Evolutionary conservation across 2,329 filamentous ascomycete species (phyloP), one percentile per base, ranked within the genome.

Genomic region (Aspergillus glaucus): DNA sequence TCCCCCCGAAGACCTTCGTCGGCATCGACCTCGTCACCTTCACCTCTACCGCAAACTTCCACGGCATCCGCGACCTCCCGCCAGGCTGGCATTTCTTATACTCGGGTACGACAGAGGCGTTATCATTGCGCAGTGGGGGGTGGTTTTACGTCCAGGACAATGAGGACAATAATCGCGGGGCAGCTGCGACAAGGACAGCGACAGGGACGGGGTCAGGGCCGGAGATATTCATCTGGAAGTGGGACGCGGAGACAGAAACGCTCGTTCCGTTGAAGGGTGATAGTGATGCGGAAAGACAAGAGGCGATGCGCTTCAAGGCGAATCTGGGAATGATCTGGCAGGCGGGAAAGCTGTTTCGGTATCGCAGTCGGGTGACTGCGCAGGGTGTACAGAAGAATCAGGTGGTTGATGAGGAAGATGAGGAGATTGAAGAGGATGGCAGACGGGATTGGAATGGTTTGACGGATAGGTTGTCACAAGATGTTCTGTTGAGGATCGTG

Each of bases 1-100:
- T 77, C 32, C 75, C 75, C 17, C 63, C 72, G 3, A 71, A 70
- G 54, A 73, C 73, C 12, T 62, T 77, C 28, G 76, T 78, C 55
- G 81, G 74, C 37, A 69, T 77, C 49, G 72, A 77, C 55, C 69
- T 78, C 17, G 73, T 84, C 44, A 80, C 81, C 42, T 85, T 85
- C 65, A 83, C 79, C 14, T 79, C 80, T 3, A 80, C 80, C 9
- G 71, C 79, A 9, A 76, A 78, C 46, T 85, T 85, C 64, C 74
- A 75, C 49, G 82, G 82, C 24, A 76, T 85, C 56, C 80, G 78
- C 53, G 75, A 80, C 54, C 58, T 85, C 3, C 79, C 81, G 0
- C 58, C 68, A 2, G 81, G 81, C 40, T 74, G 77, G 60, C 82
- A 85, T 60, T 84, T 85, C 55, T 64, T 82, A 15, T 85, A 84